phyloP scores from a whole-genome alignment of 805 yeast genomes.

The Priceomyces carsonii region DNA sequence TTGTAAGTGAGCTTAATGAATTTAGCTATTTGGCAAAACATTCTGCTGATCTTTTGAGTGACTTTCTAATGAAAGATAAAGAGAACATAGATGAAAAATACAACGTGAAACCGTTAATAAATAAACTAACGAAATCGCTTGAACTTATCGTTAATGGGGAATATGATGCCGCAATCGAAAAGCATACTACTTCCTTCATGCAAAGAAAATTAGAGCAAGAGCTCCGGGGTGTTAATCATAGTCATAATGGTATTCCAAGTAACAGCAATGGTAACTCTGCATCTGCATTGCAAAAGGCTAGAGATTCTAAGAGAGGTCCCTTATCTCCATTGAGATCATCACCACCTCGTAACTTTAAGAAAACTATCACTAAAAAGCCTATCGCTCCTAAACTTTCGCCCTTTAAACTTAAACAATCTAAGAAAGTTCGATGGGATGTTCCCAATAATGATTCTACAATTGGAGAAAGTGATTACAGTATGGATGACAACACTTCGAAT shows the following conservation, averaged over 20 bases:
- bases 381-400: conserved; percentile 10
- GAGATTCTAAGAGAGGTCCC: conserved; percentile 21
- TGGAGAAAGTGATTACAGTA: conserved; percentile 31
- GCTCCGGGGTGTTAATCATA: not conserved
- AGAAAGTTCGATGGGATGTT: conserved; percentile 50
- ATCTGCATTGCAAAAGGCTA: conserved; percentile 4
- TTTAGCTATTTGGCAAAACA: conserved; percentile 11
- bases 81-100: conserved; percentile 1
- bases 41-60: conserved; percentile 4
- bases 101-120: not conserved
- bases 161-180: conserved; percentile 35
- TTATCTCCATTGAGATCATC: conserved; percentile 27
- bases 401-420: conserved; percentile 15
- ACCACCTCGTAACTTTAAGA: conserved; percentile 24
- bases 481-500: conserved; percentile 22
- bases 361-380: conserved; percentile 14
- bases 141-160: conserved; percentile 33
- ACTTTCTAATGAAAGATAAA: not conserved
- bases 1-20: conserved; percentile 23
- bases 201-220: conserved; percentile 19
- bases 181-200: conserved; percentile 27
- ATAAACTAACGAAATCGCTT: conserved; percentile 7
- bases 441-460: conserved; percentile 20
- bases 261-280: conserved; percentile 4
- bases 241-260: conserved; percentile 1